Evolutionary conservation across 164 flowering plant species (phyloP).

Genomic region (Buxus sempervirens): DNA sequence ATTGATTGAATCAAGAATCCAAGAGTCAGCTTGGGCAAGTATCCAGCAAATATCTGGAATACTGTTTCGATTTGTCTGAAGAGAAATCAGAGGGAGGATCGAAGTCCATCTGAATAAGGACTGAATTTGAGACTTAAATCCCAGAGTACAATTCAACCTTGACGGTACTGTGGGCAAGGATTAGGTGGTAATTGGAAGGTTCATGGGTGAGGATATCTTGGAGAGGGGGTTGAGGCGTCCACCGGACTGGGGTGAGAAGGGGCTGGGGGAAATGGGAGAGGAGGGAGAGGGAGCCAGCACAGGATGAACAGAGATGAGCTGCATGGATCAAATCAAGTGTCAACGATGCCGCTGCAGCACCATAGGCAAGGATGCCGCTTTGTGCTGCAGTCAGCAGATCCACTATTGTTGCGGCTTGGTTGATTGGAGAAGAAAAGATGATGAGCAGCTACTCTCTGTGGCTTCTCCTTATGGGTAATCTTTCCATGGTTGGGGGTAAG

Average conservation of each 20-base stretch:
- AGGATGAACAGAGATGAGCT: conserved; percentile 66
- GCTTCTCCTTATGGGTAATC: too few relatives aligned
- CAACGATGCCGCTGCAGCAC: conserved; percentile 70
- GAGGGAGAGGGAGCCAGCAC: conserved; percentile 74
- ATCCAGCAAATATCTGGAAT: conserved; percentile 91
- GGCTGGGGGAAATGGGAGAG: conserved; percentile 48
- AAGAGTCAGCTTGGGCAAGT: conserved; percentile 40
- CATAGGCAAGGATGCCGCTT: conserved; percentile 83
- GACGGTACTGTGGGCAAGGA: conserved; percentile 83
- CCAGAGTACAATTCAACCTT: conserved; percentile 70
- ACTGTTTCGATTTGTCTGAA: conserved; percentile 35
- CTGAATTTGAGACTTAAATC: conserved; percentile 47
- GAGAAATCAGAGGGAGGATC: conserved; percentile 18
- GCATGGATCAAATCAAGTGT: conserved; percentile 82
- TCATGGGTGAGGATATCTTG: conserved; percentile 60
- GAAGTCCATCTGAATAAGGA: conserved; percentile 54
- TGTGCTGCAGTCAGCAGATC: conserved; percentile 61
- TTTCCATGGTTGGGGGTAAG: too few relatives aligned
- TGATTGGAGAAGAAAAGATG: conserved; percentile 33
- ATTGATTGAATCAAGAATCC: conserved; percentile 56
- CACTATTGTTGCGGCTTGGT: conserved; percentile 75
- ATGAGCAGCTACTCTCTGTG: too few relatives aligned
- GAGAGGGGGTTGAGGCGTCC: conserved; percentile 59
- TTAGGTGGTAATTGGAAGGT: conserved; percentile 52
- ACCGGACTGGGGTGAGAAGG: conserved; percentile 68